These are phyloP conservation scores for Microbotryomycetes sp. DNA, from an alignment of 1,284 basidiomycete species.

Conservation along the genomic window DNA sequence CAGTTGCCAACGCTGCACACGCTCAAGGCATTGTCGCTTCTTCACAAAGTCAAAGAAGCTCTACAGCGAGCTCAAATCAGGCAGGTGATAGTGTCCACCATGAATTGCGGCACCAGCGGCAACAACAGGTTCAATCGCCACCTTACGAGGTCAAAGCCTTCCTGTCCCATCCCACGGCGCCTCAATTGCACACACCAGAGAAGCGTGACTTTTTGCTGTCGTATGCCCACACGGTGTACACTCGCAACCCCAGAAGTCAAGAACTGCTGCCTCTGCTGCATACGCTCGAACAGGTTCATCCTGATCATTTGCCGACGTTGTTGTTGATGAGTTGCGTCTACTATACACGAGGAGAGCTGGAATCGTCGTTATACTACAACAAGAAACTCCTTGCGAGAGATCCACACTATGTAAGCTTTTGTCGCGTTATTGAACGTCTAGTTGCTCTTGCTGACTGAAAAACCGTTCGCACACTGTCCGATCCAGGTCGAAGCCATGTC, in stretches of 20 bases:
- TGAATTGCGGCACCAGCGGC: not conserved
- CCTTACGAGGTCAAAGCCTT: slow-evolving; percentile 3
- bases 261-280: slow-evolving; percentile 41
- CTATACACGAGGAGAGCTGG: slow-evolving; percentile 40
- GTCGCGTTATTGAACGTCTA: not conserved
- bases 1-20: not conserved
- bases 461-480: not conserved
- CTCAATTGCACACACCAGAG: slow-evolving; percentile 4
- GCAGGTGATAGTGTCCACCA: not conserved
- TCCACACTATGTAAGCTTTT: slow-evolving; percentile 43
- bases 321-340: slow-evolving; percentile 44
- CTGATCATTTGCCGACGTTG: slow-evolving; percentile 42
- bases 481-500: slow-evolving; percentile 49
- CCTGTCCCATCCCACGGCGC: not conserved
- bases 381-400: slow-evolving; percentile 41
- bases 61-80: slow-evolving; percentile 9
- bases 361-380: slow-evolving; percentile 41
- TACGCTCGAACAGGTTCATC: slow-evolving; percentile 39
- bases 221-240: slow-evolving; percentile 32
- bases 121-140: not conserved
- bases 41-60: slow-evolving; percentile 6
- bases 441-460: not conserved
- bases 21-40: not conserved
- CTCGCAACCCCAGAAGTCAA: slow-evolving; percentile 8
- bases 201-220: slow-evolving; percentile 31